phyloP scores from a whole-genome alignment of 306 rosid species.

The Astragalus membranaceus region DNA sequence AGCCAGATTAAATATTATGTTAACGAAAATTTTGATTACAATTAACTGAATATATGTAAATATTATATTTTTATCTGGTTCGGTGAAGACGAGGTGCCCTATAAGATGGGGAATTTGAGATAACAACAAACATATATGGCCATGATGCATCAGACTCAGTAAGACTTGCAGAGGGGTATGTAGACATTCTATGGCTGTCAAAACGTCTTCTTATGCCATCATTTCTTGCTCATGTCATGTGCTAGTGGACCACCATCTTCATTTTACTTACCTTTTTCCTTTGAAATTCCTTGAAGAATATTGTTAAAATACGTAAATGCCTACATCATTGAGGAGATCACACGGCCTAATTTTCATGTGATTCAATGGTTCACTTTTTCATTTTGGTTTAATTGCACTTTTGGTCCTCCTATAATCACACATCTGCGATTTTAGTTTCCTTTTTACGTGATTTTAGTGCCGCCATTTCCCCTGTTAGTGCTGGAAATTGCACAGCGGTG shows the following conservation, averaged over 20 bases:
- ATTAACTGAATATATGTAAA: no score
- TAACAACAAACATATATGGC: slow-evolving; percentile 27
- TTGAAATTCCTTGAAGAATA: not conserved
- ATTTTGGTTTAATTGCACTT: no score
- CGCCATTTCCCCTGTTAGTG: no score
- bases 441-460: no score
- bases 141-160: not conserved
- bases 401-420: no score
- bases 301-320: not conserved
- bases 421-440: no score
- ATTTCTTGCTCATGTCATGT: slow-evolving; percentile 4
- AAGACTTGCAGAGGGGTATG: slow-evolving; percentile 16
- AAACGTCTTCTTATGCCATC: slow-evolving; percentile 30
- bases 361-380: no score
- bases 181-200: slow-evolving; percentile 26
- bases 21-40: no score
- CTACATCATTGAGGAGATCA: not conserved
- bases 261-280: not conserved
- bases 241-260: slow-evolving; percentile 24
- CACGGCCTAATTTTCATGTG: not conserved
- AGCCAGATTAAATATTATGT: no score
- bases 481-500: no score
- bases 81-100: slow-evolving; percentile 21
- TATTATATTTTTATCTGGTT: not conserved
- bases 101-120: slow-evolving; percentile 28